Base-by-base conservation (phyloP, 495 filamentous ascomycete genomes). In the Aspergillus panamensis region DNA sequence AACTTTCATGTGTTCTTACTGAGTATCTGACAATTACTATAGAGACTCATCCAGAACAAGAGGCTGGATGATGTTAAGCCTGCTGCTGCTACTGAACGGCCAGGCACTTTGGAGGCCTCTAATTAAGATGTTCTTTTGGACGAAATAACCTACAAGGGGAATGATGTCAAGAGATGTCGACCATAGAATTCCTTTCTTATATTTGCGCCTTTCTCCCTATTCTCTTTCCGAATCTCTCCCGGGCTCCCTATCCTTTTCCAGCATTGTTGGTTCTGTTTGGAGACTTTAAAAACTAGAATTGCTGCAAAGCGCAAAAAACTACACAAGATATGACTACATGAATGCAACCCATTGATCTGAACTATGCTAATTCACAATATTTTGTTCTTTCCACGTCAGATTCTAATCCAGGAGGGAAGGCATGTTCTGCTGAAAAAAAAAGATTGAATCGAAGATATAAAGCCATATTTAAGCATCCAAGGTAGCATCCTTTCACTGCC, bases 31-130 rank as follows among this genome's bases (percentile, higher is more conserved):
- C 52, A 2, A 40, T 33, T 10, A 6, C 33, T 10, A 16, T 64
- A 81, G 79, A 67, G 79, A 67, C 74, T 81, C 62, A 77, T 78
- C 53, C 77, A 80, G 58, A 81, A 81, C 65, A 70, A 69, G 58
- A 66, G 73, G 48, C n/a, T 69, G 59, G 71, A 77, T 60, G 73
- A 75, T 50, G 70, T 75, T 44, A 71, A 77, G 62, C 77, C 76
- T 42, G 74, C 73, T 30, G 67, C 71, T 25, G 76, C 75, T 13
- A 77, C 75, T 43, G 77, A 80, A 56, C 66, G 70, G 10, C 74
- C 75, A 25, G 73, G 73, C 25, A 78, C 73, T 48, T 62, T 78
- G 25, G 75, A 78, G 58, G 69, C 73, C 32, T 53, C 59, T 42
- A 55, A 57, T 20, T 30, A 33, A 31, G 35, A 43, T 30, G 42